A percentile compares a stretch with the other conserved stretches of the same genome.
phyloP scores from a whole-genome alignment of 1,139 yeast genomes.

The Debaryomyces nepalensis region DNA sequence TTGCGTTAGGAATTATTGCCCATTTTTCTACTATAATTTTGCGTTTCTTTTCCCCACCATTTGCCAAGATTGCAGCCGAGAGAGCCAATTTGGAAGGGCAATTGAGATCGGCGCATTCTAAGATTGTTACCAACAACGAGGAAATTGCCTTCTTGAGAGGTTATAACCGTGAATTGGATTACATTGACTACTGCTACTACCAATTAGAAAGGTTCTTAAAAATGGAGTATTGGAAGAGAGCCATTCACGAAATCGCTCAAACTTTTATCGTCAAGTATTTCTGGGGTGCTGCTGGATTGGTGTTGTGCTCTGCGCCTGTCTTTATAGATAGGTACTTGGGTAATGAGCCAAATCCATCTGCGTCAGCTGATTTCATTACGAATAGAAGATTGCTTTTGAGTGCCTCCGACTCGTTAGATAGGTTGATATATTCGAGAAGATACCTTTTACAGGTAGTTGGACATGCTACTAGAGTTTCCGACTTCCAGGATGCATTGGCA shows the following conservation, averaged over 20 bases:
- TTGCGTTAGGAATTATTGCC: slow-evolving; percentile 79
- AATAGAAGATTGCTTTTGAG: slow-evolving; percentile 83
- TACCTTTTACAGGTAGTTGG: slow-evolving; percentile 86
- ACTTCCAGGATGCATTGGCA: slow-evolving; percentile 67
- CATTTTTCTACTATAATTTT: slow-evolving; percentile 78
- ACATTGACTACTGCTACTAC: slow-evolving; percentile 80
- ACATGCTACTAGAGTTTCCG: slow-evolving; percentile 76
- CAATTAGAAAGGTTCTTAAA: slow-evolving; percentile 79
- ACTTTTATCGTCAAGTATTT: slow-evolving; percentile 87
- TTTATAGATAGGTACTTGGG: slow-evolving; percentile 68
- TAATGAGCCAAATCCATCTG: slow-evolving; percentile 51
- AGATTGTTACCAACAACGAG: slow-evolving; percentile 77
- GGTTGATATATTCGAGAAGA: slow-evolving; percentile 83
- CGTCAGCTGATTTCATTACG: slow-evolving; percentile 83
- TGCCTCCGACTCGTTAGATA: slow-evolving; percentile 88
- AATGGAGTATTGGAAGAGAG: slow-evolving; percentile 76
- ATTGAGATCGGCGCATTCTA: slow-evolving; percentile 80
- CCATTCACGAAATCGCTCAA: slow-evolving; percentile 75
- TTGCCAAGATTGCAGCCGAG: slow-evolving; percentile 78
- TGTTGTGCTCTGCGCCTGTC: slow-evolving; percentile 86
- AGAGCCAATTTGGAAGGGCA: slow-evolving; percentile 86
- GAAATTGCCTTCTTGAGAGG: slow-evolving; percentile 89
- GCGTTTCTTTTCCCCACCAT: slow-evolving; percentile 84
- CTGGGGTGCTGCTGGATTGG: slow-evolving; percentile 95
- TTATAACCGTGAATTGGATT: slow-evolving; percentile 76